Percentiles rank a stretch among this genome's conserved stretches.
Evolutionary conservation across 2,329 filamentous ascomycete genomes (phyloP).

Genomic region (Trichoderma harzianum): DNA sequence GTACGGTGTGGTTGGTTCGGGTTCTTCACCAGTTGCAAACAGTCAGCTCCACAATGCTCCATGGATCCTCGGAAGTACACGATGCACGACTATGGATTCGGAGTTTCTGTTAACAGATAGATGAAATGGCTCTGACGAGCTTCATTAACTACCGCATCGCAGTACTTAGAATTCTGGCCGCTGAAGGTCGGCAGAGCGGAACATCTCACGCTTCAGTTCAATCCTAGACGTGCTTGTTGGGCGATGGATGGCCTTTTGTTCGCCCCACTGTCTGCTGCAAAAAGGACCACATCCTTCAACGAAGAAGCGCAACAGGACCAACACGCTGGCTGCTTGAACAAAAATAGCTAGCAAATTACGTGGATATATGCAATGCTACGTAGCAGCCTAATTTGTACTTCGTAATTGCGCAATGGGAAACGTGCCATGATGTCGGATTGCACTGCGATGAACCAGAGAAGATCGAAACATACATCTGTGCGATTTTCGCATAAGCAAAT

Average conservation of each 20-base stretch:
- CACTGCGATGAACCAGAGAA: background rate
- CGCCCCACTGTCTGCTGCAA: background rate
- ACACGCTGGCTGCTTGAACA: background rate
- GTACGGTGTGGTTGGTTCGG: background rate
- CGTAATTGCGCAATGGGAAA: background rate
- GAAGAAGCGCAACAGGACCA: background rate
- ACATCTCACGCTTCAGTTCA: background rate
- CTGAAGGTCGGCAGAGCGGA: fast-evolving
- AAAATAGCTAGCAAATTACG: background rate
- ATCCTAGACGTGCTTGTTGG: background rate
- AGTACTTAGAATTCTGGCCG: background rate
- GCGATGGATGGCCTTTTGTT: background rate
- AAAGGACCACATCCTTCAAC: background rate
- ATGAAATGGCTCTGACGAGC: background rate
- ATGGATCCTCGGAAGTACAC: background rate
- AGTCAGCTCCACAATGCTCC: background rate
- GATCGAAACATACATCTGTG: background rate
- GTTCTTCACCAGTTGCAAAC: background rate
- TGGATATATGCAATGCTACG: background rate
- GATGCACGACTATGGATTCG: background rate
- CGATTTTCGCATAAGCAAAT: background rate
- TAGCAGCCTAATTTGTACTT: background rate
- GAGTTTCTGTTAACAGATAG: background rate
- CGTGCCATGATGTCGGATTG: background rate
- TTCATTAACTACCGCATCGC: background rate